Evolutionary conservation across 805 yeast genomes (phyloP).

Genomic region (Suhomyces tanzawaensis): DNA sequence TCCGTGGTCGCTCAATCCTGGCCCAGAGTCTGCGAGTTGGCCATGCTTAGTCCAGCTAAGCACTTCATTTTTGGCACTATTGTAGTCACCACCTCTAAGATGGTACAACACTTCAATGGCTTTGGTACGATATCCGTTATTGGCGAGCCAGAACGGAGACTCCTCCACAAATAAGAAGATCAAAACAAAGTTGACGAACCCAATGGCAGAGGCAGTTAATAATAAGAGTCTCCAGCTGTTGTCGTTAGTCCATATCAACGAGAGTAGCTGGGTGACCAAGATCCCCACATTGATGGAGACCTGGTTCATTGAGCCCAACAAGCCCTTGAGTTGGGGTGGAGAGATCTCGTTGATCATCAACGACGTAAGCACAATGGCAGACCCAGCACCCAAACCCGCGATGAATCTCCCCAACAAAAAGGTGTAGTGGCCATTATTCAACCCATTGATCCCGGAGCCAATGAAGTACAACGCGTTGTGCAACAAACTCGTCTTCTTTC

Average conservation of each 20-base stretch:
- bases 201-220: conserved; percentile 57
- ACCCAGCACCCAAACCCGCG: conserved; percentile 86
- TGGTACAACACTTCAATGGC: conserved; percentile 39
- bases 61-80: conserved; percentile 34
- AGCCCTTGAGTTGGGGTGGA: conserved; percentile 66
- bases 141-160: conserved; percentile 79
- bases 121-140: conserved; percentile 43
- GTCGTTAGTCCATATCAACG: conserved; percentile 63
- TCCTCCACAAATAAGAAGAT: conserved; percentile 51
- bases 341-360: conserved; percentile 77
- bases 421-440: conserved; percentile 39
- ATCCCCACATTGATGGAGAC: conserved; percentile 85
- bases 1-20: conserved; percentile 14
- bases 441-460: conserved; percentile 63
- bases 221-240: conserved; percentile 73
- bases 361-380: conserved; percentile 82
- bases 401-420: conserved; percentile 69
- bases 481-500: conserved; percentile 50
- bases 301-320: conserved; percentile 88
- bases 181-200: conserved; percentile 45
- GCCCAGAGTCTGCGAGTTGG: conserved; percentile 11
- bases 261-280: conserved; percentile 70
- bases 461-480: conserved; percentile 52
- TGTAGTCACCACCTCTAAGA: conserved; percentile 40
- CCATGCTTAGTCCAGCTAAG: conserved; percentile 28